Evolutionary conservation across 2,329 filamentous ascomycete species (phyloP), one percentile per base, ranked within the genome.

Genomic region (Trichoderma arundinaceum): DNA sequence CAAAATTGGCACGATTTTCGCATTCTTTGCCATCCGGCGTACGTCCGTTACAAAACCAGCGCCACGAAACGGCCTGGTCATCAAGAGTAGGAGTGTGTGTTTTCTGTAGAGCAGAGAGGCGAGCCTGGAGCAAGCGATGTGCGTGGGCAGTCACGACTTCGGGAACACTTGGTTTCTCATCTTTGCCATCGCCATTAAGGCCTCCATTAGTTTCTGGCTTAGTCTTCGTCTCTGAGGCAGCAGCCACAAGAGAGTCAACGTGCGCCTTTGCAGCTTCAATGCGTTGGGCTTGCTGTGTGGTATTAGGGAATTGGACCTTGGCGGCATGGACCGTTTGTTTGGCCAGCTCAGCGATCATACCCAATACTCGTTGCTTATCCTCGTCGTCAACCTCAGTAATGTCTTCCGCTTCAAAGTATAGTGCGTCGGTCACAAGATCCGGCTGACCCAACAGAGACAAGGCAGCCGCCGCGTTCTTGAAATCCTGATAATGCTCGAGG

Each of bases 321-420:
- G 10, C n/a, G 15, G 10, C 19, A 28, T 7, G 4, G 6, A 43
- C 3, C 1, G 39, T 8, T 32, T 33, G n/a, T 2, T 2, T 12
- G 12, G 53, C 53, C 22, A 57, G 15, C 2, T 43, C 8, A 1
- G 22, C 39, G 1, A 44, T 38, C 0, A 32, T 4, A 1, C 17
- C 38, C 19, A 57, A 7, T 12, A 39, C 22, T 43, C 22, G 53
- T 2, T 19, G 39, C 22, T 32, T 57, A 15, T 5, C 1, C 53
- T 57, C 38, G 5, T 43, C 39, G 13, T 57, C 53, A 32, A 57
- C 12, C 7, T 57, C 53, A 8, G 53, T 57, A 38, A 57, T 33
- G n/a, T 57, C 53, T 8, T 13, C 1, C 0, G 1, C 1, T 0
- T 57, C 53, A 57, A 57, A 57, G 2, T 4, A 13, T 4, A 57